Evolutionary conservation across 2,329 filamentous ascomycete species (phyloP), one percentile per base, ranked within the genome.

Genomic region (Beauveria caledonica): DNA sequence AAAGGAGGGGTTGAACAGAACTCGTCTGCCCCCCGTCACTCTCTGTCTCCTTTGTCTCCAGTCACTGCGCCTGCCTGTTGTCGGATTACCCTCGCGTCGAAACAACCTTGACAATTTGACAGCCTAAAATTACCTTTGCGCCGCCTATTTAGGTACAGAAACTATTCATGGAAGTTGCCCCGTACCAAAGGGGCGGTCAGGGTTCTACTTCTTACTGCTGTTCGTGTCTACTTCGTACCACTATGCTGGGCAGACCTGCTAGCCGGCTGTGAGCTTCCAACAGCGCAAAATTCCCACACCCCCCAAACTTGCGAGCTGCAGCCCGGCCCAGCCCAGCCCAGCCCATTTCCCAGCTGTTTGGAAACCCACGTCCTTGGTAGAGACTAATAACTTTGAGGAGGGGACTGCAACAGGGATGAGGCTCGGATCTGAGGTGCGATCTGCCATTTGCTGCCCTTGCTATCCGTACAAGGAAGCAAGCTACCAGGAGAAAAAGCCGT

Each of bases 361-460:
- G 55, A 36, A 27, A 48, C 42, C 53, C 53, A 56, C 27, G 19
- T 36, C 27, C 36, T 40, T 50, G 44, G 53, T 9, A 48, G 55
- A 42, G 27, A 29, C 27, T 10, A 29, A 29, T 29, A 9, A 29
- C 9, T 10, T 29, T 10, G 36, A 21, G 42, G 36, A 40, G 25
- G 44, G 44, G 55, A 46, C 29, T 4, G 23, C 46, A 25, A 50
- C 10, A 23, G 5, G 33, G 45, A 50, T 40, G 44, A 45, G 55
- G 44, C 55, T 58, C 55, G 45, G 55, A 58, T 58, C 55, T 58
- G 55, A 58, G 45, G 55, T 58, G 55, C 49, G 55, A 58, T 58
- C 55, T 58, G 29, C 29, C 55, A 50, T 58, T 58, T 33, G 45
- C 21, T 49, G 13, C 55, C 55, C 55, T 58, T 49, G 44, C 29